These are phyloP conservation scores for Hygrocybe punicea DNA, from an alignment of 768 basidiomycete genomes.

Conservation along the genomic window DNA sequence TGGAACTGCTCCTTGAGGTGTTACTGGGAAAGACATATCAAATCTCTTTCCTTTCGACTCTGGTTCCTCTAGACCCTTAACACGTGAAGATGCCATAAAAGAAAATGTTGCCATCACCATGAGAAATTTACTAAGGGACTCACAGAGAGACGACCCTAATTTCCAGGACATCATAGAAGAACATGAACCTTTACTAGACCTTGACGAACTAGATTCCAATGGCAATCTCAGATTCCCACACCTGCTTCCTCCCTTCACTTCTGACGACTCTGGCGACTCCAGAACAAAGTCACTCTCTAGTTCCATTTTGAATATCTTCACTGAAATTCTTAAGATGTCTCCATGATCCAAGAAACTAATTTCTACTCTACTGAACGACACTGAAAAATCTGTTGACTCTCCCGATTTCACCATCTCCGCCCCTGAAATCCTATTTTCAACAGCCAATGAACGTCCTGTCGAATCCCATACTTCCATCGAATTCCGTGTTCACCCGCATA, in stretches of 20 bases:
- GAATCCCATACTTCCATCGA: not conserved
- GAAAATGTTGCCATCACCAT: not conserved
- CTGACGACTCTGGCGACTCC: too few species aligned
- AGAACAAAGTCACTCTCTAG: not conserved
- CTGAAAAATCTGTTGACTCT: too few species aligned
- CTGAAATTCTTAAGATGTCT: too few species aligned
- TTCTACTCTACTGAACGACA: too few species aligned
- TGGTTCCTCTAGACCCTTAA: not conserved
- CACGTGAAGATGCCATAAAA: not conserved
- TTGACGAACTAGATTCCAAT: not conserved
- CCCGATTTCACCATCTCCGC: too few species aligned
- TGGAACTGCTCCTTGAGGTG: too few species aligned
- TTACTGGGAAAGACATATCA: too few species aligned
- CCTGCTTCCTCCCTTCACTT: not conserved
- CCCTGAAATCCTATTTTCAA: not conserved
- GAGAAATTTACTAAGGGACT: not conserved
- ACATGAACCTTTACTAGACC: not conserved
- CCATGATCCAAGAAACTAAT: too few species aligned
- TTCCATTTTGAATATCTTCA: not conserved
- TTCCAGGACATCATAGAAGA: not conserved
- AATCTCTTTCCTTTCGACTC: not conserved
- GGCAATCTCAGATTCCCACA: not conserved
- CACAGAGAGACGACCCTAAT: not conserved
- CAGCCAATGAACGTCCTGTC: not conserved
- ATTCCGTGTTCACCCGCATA: slow-evolving; percentile 11